phyloP scores from a whole-genome alignment of 192 early-diverging fungal species.

The Lobosporangium transversale region DNA sequence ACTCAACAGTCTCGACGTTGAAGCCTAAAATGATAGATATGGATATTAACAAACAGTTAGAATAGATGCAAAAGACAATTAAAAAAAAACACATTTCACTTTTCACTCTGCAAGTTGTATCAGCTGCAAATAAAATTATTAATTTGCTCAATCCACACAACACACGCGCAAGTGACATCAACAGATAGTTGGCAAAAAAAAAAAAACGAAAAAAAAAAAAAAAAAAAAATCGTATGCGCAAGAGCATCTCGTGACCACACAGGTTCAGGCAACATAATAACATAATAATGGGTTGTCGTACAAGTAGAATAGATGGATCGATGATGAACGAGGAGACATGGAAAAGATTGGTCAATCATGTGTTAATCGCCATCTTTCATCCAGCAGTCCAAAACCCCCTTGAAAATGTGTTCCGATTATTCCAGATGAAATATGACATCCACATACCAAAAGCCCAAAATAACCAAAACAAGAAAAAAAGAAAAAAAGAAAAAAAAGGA shows the following conservation, averaged over 20 bases:
- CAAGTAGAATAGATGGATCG: conserved; percentile 13
- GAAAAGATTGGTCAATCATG: neutral
- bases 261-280: conserved; percentile 1
- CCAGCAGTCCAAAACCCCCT: conserved; percentile 4
- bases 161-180: too few species aligned
- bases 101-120: too few species aligned
- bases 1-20: conserved; percentile 98
- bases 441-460: neutral
- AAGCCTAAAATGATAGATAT: conserved; percentile 69
- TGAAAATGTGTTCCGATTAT: conserved; percentile 20
- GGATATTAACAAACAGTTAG: neutral
- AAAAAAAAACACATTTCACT: too few species aligned
- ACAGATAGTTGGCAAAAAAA: too few species aligned
- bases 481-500: conserved; percentile 3
- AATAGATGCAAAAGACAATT: too few species aligned
- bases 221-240: conserved; percentile 4
- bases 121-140: too few species aligned
- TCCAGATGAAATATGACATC: conserved; percentile 12
- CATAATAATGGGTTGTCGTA: conserved; percentile 4
- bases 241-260: conserved; percentile 9
- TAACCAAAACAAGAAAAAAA: conserved; percentile 1
- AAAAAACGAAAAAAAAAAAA: neutral
- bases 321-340: neutral
- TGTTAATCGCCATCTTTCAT: neutral
- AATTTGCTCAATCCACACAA: too few species aligned